Percentiles rank a stretch among this genome's conserved stretches.
These are phyloP conservation scores for Diplosphaera chodatii DNA, from an alignment of 139 green algal species.

Conservation along the genomic window DNA sequence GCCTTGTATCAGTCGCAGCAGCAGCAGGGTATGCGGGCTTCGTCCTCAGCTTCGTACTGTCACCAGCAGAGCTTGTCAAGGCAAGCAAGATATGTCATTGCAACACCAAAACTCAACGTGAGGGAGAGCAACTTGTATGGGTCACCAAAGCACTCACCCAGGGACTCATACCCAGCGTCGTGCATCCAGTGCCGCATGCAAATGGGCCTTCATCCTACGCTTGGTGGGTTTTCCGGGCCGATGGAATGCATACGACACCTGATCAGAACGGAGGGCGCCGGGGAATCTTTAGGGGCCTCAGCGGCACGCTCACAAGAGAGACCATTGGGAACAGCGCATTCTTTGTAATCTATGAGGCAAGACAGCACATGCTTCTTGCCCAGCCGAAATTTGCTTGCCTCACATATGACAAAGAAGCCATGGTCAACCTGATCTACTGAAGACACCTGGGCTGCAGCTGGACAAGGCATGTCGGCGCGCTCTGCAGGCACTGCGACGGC, in stretches of 20 bases:
- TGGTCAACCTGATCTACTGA: too few species aligned
- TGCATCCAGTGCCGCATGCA: slow-evolving; percentile 53
- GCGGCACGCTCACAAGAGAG: slow-evolving; percentile 59
- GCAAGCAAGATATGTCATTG: too few species aligned
- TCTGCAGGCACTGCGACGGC: slow-evolving; percentile 15
- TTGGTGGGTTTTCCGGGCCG: slow-evolving; percentile 26
- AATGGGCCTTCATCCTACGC: slow-evolving; percentile 6
- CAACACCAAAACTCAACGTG: too few species aligned
- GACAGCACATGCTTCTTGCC: too few species aligned
- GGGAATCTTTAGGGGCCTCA: slow-evolving; percentile 56
- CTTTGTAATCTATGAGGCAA: slow-evolving; percentile 64
- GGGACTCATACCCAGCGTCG: too few species aligned
- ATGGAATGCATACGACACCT: slow-evolving; percentile 40
- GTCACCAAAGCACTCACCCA: too few species aligned
- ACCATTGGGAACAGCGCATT: slow-evolving; percentile 73
- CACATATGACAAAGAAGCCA: too few species aligned
- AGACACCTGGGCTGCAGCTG: too few species aligned
- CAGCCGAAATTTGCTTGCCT: too few species aligned
- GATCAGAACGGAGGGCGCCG: slow-evolving; percentile 41
- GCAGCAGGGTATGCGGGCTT: slow-evolving; percentile 52
- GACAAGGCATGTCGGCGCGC: too few species aligned
- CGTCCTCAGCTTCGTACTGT: slow-evolving; percentile 56
- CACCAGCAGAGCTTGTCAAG: slow-evolving; percentile 74
- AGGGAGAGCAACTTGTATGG: too few species aligned
- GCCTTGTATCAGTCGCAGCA: slow-evolving; percentile 17